A percentile compares a stretch with the other conserved stretches of the same genome.
phyloP scores from a whole-genome alignment of 495 filamentous ascomycete species.

The Daldinia decipiens region DNA sequence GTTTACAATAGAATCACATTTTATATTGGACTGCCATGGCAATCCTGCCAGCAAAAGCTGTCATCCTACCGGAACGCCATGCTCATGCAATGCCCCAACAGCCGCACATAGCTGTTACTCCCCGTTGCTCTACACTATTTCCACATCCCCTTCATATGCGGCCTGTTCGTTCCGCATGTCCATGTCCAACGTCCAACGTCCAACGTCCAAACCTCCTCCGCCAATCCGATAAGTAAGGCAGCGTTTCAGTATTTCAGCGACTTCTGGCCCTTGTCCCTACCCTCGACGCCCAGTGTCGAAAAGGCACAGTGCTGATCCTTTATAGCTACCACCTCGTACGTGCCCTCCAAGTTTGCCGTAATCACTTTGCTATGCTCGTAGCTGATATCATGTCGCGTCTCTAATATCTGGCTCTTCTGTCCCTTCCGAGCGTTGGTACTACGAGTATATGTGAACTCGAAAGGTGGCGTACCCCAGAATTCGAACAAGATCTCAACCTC shows the following conservation, averaged over 20 bases:
- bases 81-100: constrained; percentile 46
- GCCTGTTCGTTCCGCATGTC: constrained; percentile 3
- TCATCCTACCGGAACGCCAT: constrained; percentile 48
- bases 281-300: constrained; percentile 68
- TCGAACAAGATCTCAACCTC: constrained; percentile 92
- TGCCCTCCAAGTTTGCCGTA: constrained; percentile 88
- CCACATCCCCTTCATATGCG: constrained; percentile 17
- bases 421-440: constrained; percentile 84
- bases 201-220: neutral
- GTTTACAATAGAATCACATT: constrained; percentile 7
- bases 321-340: constrained; percentile 95
- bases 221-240: neutral
- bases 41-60: constrained; percentile 32
- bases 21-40: constrained; percentile 21
- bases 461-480: constrained; percentile 94
- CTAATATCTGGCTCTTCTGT: constrained; percentile 78
- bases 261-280: constrained; percentile 52
- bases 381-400: constrained; percentile 86
- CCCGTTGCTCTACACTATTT: constrained; percentile 25
- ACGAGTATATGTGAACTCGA: constrained; percentile 96
- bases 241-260: constrained; percentile 26
- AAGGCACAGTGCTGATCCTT: constrained; percentile 91
- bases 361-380: constrained; percentile 82
- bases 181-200: neutral
- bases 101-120: constrained; percentile 4